These are phyloP conservation scores for Malus fusca DNA, from an alignment of 306 rosid genomes.

Conservation along the genomic window DNA sequence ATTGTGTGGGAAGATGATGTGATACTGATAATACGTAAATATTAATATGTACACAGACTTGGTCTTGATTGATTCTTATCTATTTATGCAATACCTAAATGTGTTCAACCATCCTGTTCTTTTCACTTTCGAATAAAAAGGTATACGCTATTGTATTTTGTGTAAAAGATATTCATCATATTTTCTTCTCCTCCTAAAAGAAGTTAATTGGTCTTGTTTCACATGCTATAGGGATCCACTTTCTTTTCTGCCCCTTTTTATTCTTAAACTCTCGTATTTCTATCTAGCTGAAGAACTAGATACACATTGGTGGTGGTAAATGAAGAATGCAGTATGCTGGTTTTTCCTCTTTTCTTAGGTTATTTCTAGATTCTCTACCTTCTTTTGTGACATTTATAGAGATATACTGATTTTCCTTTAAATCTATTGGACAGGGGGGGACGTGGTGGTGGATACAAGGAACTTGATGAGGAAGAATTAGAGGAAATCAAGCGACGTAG, in stretches of 20 bases:
- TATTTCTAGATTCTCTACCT: neutral
- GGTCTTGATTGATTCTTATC: neutral
- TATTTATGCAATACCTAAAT: neutral
- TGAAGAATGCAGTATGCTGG: neutral
- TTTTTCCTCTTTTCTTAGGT: neutral
- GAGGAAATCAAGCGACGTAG: constrained; percentile 93
- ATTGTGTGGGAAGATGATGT: no score
- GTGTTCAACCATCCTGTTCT: neutral
- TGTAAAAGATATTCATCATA: neutral
- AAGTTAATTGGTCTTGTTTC: neutral
- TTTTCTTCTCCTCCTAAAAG: neutral
- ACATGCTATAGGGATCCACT: neutral
- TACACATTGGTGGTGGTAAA: neutral
- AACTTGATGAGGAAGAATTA: constrained; percentile 95
- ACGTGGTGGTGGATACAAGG: constrained; percentile 98
- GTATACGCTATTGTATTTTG: neutral
- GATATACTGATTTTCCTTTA: neutral
- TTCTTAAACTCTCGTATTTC: neutral
- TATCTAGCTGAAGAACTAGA: neutral
- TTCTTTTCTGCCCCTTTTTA: neutral
- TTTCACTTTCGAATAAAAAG: neutral
- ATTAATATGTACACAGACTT: neutral
- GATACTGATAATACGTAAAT: neutral
- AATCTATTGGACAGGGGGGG: constrained; percentile 68
- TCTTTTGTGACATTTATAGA: neutral